Percentiles rank a stretch among this genome's conserved stretches.
These are phyloP conservation scores for Albophoma yamanashiensis DNA, from an alignment of 2,329 filamentous ascomycete genomes.

Conservation along the genomic window DNA sequence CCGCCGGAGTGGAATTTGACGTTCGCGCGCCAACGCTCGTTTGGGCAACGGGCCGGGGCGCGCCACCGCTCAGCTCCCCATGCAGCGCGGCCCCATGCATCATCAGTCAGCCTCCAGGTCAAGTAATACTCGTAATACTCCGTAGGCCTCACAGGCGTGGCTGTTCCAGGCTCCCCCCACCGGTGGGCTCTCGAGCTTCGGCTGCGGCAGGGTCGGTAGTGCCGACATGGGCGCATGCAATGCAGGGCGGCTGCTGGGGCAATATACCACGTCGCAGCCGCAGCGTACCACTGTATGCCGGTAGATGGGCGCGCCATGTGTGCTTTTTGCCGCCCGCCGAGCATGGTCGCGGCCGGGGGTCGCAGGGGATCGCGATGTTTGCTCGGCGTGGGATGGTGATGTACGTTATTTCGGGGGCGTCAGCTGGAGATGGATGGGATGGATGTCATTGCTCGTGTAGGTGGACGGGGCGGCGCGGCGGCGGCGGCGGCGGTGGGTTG, in stretches of 20 bases:
- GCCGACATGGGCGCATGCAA: not conserved
- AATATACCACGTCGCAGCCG: too few relatives aligned
- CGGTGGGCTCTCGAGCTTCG: not conserved
- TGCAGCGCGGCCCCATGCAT: not conserved
- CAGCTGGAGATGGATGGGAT: not conserved
- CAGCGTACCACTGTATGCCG: not conserved
- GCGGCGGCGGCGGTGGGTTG: not conserved
- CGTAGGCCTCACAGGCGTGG: not conserved
- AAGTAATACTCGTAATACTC: too few relatives aligned
- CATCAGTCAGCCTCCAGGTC: too few relatives aligned
- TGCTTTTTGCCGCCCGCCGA: not conserved
- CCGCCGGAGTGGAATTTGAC: not conserved
- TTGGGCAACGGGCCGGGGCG: not conserved
- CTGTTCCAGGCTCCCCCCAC: not conserved
- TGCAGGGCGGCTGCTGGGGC: not conserved
- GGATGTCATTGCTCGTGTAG: not conserved
- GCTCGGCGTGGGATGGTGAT: too few relatives aligned
- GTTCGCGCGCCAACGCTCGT: not conserved
- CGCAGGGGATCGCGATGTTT: too few relatives aligned
- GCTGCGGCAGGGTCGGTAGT: not conserved
- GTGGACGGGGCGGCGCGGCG: not conserved
- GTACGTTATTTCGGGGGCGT: not conserved
- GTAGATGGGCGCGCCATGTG: not conserved
- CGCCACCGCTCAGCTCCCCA: not conserved
- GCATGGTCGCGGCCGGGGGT: too few relatives aligned